These are phyloP conservation scores for Calonectria ilicicola DNA, from an alignment of 2,329 filamentous ascomycete genomes.

Conservation along the genomic window DNA sequence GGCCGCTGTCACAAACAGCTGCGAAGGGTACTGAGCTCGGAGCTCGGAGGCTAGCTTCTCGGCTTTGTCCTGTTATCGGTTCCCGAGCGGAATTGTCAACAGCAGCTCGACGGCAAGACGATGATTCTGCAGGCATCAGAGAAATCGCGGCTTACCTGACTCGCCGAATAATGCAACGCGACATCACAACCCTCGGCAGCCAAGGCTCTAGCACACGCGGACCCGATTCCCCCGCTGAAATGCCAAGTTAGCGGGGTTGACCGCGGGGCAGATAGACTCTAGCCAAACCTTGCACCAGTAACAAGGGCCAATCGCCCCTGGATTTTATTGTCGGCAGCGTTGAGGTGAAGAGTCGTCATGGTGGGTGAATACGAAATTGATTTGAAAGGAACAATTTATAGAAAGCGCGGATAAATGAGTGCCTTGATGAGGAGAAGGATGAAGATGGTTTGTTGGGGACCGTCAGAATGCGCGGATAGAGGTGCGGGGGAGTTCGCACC, in stretches of 20 bases:
- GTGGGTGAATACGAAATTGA: neutral
- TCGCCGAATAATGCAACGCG: slow-evolving; percentile 49
- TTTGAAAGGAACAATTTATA: neutral
- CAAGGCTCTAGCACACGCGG: slow-evolving; percentile 45
- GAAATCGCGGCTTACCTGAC: slow-evolving; percentile 36
- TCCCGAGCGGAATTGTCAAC: neutral
- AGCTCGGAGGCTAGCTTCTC: slow-evolving; percentile 44
- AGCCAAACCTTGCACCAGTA: slow-evolving; percentile 46
- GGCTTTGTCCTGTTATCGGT: slow-evolving; percentile 44
- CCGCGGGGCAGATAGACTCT: neutral
- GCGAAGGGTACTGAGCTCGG: slow-evolving; percentile 34
- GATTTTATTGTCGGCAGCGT: slow-evolving; percentile 39
- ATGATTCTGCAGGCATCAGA: neutral
- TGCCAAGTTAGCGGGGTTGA: slow-evolving; percentile 3
- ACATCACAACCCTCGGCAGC: slow-evolving; percentile 52
- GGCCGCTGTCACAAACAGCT: slow-evolving; percentile 42
- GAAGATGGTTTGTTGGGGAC: neutral
- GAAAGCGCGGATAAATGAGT: neutral
- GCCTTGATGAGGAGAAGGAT: neutral
- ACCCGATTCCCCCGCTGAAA: slow-evolving; percentile 50
- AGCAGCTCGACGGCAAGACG: neutral
- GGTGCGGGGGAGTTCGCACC: slow-evolving; percentile 32
- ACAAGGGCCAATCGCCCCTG: slow-evolving; percentile 47
- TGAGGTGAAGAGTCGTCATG: slow-evolving; percentile 38
- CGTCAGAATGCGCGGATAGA: neutral